phyloP scores from a whole-genome alignment of 441 rosid genomes.

The Gossypium davidsonii region DNA sequence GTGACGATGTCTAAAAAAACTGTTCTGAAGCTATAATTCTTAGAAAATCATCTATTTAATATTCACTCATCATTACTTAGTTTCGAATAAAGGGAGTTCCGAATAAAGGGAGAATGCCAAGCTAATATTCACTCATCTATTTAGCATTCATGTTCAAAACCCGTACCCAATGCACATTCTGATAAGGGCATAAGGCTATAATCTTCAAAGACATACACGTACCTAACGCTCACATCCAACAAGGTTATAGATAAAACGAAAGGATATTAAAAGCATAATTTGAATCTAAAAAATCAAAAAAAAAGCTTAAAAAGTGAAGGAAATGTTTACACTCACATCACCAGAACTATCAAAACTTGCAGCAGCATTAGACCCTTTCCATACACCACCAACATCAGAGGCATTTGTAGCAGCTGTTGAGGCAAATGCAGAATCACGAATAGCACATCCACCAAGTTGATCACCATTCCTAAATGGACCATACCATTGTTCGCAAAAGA shows the following conservation, averaged over 20 bases:
- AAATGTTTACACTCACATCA: slow-evolving; percentile 36
- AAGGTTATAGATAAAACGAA: not conserved
- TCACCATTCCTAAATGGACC: slow-evolving; percentile 87
- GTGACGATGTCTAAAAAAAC: not conserved
- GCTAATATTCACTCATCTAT: not conserved
- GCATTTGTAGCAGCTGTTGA: slow-evolving; percentile 49
- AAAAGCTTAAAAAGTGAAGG: not conserved
- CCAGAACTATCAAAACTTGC: slow-evolving; percentile 38
- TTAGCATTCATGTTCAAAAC: not conserved
- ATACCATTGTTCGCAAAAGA: slow-evolving; percentile 75
- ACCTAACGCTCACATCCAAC: not conserved
- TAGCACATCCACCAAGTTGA: slow-evolving; percentile 78
- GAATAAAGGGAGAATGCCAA: not conserved
- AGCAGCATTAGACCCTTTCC: slow-evolving; percentile 47
- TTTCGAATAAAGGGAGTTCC: not conserved
- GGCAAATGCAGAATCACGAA: slow-evolving; percentile 75
- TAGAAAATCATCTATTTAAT: not conserved
- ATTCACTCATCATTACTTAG: not conserved
- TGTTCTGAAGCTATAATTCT: not conserved
- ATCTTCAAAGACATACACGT: not conserved
- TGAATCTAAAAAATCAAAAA: not conserved
- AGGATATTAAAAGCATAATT: not conserved
- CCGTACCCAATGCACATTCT: not conserved
- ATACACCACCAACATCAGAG: slow-evolving; percentile 45
- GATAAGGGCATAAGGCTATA: not conserved